phyloP scores from a whole-genome alignment of 2,329 filamentous ascomycete genomes.

The Pseudogymnoascus sp. region DNA sequence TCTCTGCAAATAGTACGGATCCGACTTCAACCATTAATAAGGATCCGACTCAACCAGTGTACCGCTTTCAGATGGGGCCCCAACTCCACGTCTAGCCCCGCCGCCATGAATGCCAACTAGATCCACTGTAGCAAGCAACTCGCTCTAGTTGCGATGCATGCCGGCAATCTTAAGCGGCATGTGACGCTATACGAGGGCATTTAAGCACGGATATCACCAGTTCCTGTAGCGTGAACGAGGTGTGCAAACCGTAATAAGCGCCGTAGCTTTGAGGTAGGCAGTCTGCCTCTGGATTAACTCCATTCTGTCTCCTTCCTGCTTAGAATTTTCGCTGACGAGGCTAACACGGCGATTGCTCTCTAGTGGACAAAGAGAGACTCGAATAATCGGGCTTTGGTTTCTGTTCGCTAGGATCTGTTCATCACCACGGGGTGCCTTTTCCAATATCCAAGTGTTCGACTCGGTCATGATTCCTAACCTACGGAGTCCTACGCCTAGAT shows the following conservation, averaged over 20 bases:
- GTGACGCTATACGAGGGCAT: background rate
- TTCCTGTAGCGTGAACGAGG: background rate
- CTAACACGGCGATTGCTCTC: background rate
- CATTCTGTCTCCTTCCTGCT: background rate
- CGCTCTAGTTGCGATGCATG: background rate
- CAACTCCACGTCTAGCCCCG: background rate
- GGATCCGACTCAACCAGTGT: background rate
- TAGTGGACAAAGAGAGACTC: background rate
- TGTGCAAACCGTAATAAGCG: background rate
- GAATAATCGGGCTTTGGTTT: background rate
- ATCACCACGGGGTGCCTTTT: background rate
- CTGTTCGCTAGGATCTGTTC: background rate
- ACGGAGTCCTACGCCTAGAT: background rate
- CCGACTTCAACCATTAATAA: background rate
- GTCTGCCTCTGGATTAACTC: background rate
- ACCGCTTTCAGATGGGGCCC: background rate
- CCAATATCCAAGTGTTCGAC: background rate
- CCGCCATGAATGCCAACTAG: background rate
- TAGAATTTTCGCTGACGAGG: background rate
- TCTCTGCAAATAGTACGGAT: background rate
- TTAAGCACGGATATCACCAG: background rate
- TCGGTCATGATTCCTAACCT: background rate
- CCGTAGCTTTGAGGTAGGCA: background rate
- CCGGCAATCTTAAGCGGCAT: background rate
- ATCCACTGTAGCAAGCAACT: background rate